Percentiles rank a stretch among this genome's conserved stretches.
phyloP scores from a whole-genome alignment of 495 filamentous ascomycete species.

The Penicillium diatomitis region DNA sequence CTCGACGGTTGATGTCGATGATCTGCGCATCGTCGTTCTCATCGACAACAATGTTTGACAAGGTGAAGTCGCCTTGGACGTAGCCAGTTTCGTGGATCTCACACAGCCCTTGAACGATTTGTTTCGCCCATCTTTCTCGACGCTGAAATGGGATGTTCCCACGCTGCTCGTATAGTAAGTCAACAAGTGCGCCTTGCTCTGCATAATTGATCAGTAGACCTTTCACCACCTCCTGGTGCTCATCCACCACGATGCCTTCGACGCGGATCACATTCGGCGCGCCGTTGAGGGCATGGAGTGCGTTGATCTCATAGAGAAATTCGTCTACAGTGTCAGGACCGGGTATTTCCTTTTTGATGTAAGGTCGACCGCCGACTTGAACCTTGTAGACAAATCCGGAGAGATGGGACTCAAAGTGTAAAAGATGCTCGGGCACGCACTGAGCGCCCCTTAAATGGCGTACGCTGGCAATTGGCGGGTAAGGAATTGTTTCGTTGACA shows the following conservation, averaged over 20 bases:
- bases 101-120: conserved; percentile 82
- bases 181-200: conserved; percentile 79
- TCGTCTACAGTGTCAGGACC: conserved; percentile 94
- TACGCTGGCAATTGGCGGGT: conserved; percentile 66
- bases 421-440: conserved; percentile 57
- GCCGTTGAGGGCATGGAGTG: conserved; percentile 65
- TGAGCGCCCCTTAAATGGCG: conserved; percentile 60
- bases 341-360: conserved; percentile 98
- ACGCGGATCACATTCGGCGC: conserved; percentile 78
- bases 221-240: conserved; percentile 64
- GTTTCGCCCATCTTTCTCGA: conserved; percentile 84
- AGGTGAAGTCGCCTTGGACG: conserved; percentile 93
- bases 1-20: conserved; percentile 95
- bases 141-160: conserved; percentile 57
- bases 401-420: conserved; percentile 84
- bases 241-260: conserved; percentile 82
- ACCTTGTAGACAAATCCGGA: conserved; percentile 99
- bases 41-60: conserved; percentile 96
- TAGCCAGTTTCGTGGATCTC: conserved; percentile 96
- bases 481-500: conserved; percentile 87
- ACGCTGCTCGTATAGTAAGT: conserved; percentile 74
- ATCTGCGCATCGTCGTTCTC: conserved; percentile 79
- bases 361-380: conserved; percentile 50
- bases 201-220: conserved; percentile 88
- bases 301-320: conserved; percentile 97